Evolutionary conservation across 768 basidiomycete genomes (phyloP), one percentile per base, ranked within the genome.

Genomic region (Termitomyces sp.): DNA sequence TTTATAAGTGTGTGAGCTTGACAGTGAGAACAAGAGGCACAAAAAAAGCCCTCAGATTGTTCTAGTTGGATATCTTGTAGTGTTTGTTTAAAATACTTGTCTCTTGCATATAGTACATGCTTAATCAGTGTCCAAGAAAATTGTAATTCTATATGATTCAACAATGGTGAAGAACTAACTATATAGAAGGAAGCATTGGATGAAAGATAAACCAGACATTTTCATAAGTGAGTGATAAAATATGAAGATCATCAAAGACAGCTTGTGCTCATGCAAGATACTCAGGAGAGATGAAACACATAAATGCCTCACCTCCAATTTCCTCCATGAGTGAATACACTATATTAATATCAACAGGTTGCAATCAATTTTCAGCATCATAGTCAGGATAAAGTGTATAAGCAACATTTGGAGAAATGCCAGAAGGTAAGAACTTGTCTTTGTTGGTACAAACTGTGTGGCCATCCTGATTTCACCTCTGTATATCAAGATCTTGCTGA

Each of bases 371-470:
- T 6, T 53, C 19, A 0, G 67, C 67, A 4, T 65, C 65, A 75
- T 1, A 47, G 46, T 12, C 65, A 44, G 10, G 21, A 17, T 17
- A 4, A 35, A 48, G 47, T 27, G 63, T 12, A 72, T 38, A 3
- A 23, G 41, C 54, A 70, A 73, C 0, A 69, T 77, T 71, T 9
- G 66, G 67, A 11, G 73, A 73, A 57, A 66, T 65, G 0, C 71
- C 72, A 1, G 73, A 76, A 0, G 76, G 74, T 3, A 70, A 69
- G n/a, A n/a, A n/a, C n/a, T n/a, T n/a, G n/a, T n/a, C n/a, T n/a
- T n/a, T n/a, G n/a, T n/a, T n/a, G n/a, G 68, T 71, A 4, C 69
- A 63, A 44, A 71, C 31, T 27, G 5, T 40, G 10, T 51, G 37
- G 8, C 40, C 23, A 40, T 51, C 40, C 4, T 40, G 49, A 4